Conservation (phyloP, 805 yeast genomes). For the Hanseniaspora meyeri region DNA sequence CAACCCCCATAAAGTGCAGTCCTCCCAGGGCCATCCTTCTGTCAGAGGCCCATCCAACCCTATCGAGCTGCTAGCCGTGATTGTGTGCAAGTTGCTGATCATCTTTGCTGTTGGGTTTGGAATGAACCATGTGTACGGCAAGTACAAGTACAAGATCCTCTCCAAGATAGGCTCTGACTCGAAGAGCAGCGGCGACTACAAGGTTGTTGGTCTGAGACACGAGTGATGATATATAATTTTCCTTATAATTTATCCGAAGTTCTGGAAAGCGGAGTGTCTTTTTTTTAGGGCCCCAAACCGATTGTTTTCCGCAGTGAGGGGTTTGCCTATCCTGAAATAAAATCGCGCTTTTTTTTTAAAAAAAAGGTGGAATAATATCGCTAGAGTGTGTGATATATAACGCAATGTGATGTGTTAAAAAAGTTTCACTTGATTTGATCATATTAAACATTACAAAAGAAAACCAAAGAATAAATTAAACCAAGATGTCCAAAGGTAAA, state of each 20-base stretch:
- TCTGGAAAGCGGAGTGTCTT: neutral
- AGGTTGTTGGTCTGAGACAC: constrained; percentile 23
- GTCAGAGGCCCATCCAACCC: neutral
- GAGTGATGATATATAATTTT: constrained; percentile 15
- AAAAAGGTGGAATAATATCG: too few relatives aligned
- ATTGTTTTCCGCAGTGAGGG: neutral
- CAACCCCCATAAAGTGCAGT: neutral
- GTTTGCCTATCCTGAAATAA: neutral
- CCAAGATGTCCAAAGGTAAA: neutral
- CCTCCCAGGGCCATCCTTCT: neutral
- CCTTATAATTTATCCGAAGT: neutral
- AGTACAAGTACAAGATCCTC: constrained; percentile 6
- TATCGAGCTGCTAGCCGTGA: constrained; percentile 5
- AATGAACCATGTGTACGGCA: neutral
- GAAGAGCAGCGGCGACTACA: constrained; percentile 17
- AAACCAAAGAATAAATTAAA: neutral
- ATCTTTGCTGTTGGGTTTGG: neutral
- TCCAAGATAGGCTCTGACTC: constrained; percentile 17
- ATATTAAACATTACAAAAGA: too few relatives aligned
- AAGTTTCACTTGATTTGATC: too few relatives aligned
- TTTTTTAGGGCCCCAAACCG: neutral
- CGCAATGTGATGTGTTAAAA: too few relatives aligned
- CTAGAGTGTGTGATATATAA: too few relatives aligned
- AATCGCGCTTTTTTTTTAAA: neutral
- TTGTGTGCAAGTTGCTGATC: neutral